A percentile compares a stretch with the other conserved stretches of the same genome.
These are phyloP conservation scores for Kazachstania bromeliacearum DNA, from an alignment of 805 yeast genomes.

Conservation along the genomic window DNA sequence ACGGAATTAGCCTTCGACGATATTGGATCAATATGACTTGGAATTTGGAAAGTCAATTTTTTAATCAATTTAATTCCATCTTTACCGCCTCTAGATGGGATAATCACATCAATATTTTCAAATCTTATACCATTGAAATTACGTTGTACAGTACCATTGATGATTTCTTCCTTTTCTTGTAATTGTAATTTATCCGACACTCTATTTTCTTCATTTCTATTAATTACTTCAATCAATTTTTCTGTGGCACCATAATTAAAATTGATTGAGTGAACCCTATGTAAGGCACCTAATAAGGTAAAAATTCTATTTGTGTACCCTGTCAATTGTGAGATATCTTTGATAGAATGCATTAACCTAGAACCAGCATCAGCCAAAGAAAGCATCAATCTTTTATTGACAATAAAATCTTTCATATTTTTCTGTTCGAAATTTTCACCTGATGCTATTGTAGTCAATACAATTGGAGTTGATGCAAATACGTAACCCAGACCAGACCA, in stretches of 20 bases:
- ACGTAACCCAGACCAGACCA: slow-evolving; percentile 96
- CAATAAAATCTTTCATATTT: slow-evolving; percentile 80
- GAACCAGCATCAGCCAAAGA: slow-evolving; percentile 94
- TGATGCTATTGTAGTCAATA: slow-evolving; percentile 41
- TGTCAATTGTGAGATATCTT: slow-evolving; percentile 82
- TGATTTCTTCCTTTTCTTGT: slow-evolving; percentile 33
- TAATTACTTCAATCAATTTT: not conserved
- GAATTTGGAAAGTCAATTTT: slow-evolving; percentile 49
- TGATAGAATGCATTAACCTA: slow-evolving; percentile 86
- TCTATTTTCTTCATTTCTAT: not conserved
- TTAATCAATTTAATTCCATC: slow-evolving; percentile 54
- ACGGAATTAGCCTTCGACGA: slow-evolving; percentile 29
- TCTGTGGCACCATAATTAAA: slow-evolving; percentile 31
- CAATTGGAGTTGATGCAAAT: slow-evolving; percentile 82
- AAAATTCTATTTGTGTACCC: slow-evolving; percentile 87
- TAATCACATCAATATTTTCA: slow-evolving; percentile 72
- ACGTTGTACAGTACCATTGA: slow-evolving; percentile 72
- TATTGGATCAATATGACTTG: slow-evolving; percentile 22
- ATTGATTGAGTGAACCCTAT: slow-evolving; percentile 61
- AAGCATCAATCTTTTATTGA: slow-evolving; percentile 81
- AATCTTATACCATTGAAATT: slow-evolving; percentile 72
- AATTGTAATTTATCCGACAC: not conserved
- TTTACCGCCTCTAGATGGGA: slow-evolving; percentile 58
- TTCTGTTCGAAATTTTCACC: slow-evolving; percentile 35
- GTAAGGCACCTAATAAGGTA: slow-evolving; percentile 63